Base-by-base conservation (phyloP, 2,329 filamentous ascomycete genomes). In the Colletotrichum sp. region DNA sequence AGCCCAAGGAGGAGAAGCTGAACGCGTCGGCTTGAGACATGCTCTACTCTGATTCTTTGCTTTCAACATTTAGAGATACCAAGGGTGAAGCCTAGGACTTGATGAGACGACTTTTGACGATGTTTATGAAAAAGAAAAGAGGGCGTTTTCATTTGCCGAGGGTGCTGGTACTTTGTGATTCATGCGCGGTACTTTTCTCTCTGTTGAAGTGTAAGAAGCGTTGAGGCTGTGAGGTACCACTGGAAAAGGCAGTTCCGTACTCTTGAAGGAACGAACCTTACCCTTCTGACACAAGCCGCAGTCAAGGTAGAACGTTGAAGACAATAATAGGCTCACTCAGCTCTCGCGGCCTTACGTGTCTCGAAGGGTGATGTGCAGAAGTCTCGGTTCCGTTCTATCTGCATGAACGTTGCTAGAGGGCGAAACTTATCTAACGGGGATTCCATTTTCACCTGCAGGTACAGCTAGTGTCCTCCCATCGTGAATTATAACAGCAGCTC, bases 21-120 rank as follows among this genome's bases (percentile, higher is more conserved):
- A 49, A 52, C 4, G 44, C 44, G n/a, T 24, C 6, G n/a, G 44
- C 44, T 24, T 52, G 44, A 52, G n/a, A 24, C 2, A 8, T 21
- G n/a, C 44, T 52, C 44, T 52, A 21, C 44, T 21, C n/a, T 52
- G 44, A 49, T 52, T 13, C 44, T 52, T 52, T 52, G n/a, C 44
- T 52, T 52, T 52, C 44, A 52, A 52, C 44, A 52, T 52, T 52
- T 24, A 21, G 44, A 49, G 44, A 52, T 52, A 52, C 44, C 44
- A 52, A 52, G 44, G 16, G 16, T 18, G 16, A 44, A 44, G 16
- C 36, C 39, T 49, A 13, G 44, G 44, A 24, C 44, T 52, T 52
- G n/a, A 52, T 52, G 44, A 52, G 44, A 52, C 44, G 44, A 52
- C 44, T 52, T 49, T 52, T 52, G 44, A 52, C 44, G 44, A 52